Conservation (phyloP, 1,284 basidiomycete species). For the Heliocybe sulcata region DNA sequence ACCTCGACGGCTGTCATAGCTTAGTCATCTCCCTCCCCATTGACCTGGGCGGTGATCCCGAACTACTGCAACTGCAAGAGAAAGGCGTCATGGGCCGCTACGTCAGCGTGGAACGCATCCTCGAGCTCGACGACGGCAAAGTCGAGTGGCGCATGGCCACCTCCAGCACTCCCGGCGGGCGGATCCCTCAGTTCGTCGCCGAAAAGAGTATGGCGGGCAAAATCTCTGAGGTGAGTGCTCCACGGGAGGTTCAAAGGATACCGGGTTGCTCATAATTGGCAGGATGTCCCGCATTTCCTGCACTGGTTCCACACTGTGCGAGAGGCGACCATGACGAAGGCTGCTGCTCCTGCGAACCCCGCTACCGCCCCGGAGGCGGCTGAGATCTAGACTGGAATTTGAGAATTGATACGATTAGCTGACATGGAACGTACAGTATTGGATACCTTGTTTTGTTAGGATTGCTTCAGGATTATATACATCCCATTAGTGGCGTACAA, state of each 20-base stretch:
- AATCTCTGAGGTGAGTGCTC: slow-evolving; percentile 49
- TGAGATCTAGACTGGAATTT: neutral
- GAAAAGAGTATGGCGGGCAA: slow-evolving; percentile 52
- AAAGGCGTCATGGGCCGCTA: slow-evolving; percentile 66
- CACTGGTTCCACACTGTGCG: slow-evolving; percentile 32
- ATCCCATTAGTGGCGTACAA: too few relatives aligned
- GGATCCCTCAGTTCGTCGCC: slow-evolving; percentile 54
- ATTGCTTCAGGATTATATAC: neutral
- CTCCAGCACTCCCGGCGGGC: slow-evolving; percentile 65
- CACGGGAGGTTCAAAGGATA: neutral
- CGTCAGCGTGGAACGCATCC: slow-evolving; percentile 58
- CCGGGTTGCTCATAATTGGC: neutral
- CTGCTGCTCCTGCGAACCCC: neutral
- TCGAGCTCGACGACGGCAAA: slow-evolving; percentile 54
- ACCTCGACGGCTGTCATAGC: slow-evolving; percentile 24
- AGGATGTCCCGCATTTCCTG: slow-evolving; percentile 68
- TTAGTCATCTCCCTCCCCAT: slow-evolving; percentile 68
- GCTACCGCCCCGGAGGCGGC: neutral
- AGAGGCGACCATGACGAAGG: slow-evolving; percentile 1
- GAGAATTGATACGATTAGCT: too few relatives aligned
- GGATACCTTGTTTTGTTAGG: neutral
- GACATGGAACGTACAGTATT: too few relatives aligned
- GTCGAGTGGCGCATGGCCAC: slow-evolving; percentile 78
- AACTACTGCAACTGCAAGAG: slow-evolving; percentile 54
- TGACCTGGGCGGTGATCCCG: slow-evolving; percentile 49